phyloP scores from a whole-genome alignment of 2,329 filamentous ascomycete genomes.

The Dryadomyces quercus-mongolicae region DNA sequence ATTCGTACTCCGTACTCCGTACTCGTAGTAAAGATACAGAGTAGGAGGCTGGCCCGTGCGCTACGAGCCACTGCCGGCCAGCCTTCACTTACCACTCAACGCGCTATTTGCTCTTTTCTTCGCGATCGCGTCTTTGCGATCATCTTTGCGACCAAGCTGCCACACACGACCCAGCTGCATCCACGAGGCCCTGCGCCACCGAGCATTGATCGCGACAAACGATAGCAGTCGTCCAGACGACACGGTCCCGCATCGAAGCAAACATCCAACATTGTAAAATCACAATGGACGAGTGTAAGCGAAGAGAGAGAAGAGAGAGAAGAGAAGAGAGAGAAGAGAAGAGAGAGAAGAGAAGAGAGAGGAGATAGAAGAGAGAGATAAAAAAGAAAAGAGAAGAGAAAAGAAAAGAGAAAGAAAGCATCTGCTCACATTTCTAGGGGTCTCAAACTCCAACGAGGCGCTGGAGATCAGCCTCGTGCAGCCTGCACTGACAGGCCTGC shows the following conservation, averaged over 20 bases:
- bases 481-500: constrained; percentile 34
- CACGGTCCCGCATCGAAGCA: not conserved
- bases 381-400: no score
- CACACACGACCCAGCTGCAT: no score
- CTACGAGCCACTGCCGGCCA: no score
- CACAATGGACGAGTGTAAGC: constrained; percentile 1
- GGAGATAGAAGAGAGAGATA: no score
- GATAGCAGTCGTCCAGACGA: no score
- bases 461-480: constrained; percentile 48
- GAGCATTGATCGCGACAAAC: no score
- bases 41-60: constrained; percentile 6
- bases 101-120: constrained; percentile 5
- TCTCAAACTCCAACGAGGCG: constrained; percentile 48
- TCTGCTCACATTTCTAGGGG: constrained; percentile 30
- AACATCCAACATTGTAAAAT: not conserved
- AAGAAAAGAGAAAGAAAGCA: no score
- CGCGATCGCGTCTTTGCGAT: constrained; percentile 9
- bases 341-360: no score
- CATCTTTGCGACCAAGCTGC: not conserved
- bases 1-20: not conserved
- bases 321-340: no score
- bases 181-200: no score
- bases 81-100: constrained; percentile 6
- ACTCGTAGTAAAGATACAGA: no score
- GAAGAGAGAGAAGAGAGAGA: no score